These are phyloP conservation scores for Verticillium nonalfalfae DNA, from an alignment of 2,329 filamentous ascomycete species.

Conservation along the genomic window DNA sequence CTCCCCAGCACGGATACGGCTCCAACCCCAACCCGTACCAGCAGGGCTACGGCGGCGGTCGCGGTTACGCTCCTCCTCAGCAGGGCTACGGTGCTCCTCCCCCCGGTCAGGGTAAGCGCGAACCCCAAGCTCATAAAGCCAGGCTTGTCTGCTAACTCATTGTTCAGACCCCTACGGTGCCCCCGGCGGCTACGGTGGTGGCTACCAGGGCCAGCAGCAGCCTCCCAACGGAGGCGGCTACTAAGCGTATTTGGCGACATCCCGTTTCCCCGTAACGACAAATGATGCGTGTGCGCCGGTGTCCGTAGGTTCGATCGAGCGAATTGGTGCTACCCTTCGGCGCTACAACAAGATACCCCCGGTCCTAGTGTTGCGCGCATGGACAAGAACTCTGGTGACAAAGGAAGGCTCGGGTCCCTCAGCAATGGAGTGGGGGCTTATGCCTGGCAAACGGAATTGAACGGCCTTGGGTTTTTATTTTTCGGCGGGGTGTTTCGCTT, in stretches of 20 bases:
- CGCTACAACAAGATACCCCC: slow-evolving; percentile 14
- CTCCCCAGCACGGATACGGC: slow-evolving; percentile 24
- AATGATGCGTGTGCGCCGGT: slow-evolving; percentile 11
- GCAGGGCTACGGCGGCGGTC: slow-evolving; percentile 33
- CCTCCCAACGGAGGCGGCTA: slow-evolving; percentile 32
- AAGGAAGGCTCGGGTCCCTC: background rate
- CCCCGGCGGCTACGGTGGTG: background rate
- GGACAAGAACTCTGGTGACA: background rate
- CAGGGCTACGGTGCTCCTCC: slow-evolving; percentile 27
- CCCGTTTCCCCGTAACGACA: slow-evolving; percentile 10
- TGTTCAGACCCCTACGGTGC: background rate
- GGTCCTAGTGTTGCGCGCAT: slow-evolving; percentile 12
- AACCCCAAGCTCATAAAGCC: background rate
- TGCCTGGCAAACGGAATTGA: background rate
- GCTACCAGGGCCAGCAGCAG: slow-evolving; percentile 34
- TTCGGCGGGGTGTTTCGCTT: background rate
- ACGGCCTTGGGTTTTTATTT: background rate
- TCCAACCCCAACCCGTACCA: slow-evolving; percentile 28
- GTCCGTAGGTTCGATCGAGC: slow-evolving; percentile 15
- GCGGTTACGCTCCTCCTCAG: slow-evolving; percentile 34
- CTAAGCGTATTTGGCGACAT: slow-evolving; percentile 18
- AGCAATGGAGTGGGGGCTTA: background rate
- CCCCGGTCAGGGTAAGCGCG: slow-evolving; percentile 23
- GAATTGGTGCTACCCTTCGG: slow-evolving; percentile 12
- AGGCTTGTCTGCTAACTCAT: background rate